phyloP scores from a whole-genome alignment of 1,284 basidiomycete genomes.

The Ustilago crameri region DNA sequence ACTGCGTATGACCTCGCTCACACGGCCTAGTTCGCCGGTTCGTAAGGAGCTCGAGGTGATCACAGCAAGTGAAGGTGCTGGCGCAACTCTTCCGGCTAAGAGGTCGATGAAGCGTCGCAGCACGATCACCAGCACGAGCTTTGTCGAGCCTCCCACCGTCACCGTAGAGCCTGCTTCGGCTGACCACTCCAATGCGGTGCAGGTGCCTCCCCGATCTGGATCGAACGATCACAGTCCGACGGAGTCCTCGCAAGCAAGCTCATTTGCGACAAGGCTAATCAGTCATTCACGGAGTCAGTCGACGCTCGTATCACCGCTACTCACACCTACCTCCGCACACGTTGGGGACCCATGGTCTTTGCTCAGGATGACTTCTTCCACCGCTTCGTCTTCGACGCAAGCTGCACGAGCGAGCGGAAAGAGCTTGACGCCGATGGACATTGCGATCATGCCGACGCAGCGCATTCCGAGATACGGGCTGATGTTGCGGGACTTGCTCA shows the following conservation, averaged over 20 bases:
- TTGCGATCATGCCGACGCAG: conserved; percentile 66
- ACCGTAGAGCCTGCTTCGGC: conserved; percentile 8
- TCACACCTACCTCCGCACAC: conserved; percentile 12
- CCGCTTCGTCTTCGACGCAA: neutral
- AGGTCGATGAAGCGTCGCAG: conserved; percentile 34
- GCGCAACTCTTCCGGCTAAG: conserved; percentile 13
- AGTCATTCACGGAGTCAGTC: conserved; percentile 38
- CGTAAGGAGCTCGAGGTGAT: neutral
- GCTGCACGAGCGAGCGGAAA: conserved; percentile 17
- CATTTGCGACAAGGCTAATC: conserved; percentile 7
- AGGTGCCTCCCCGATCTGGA: conserved; percentile 7
- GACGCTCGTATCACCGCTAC: conserved; percentile 18
- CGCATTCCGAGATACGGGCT: conserved; percentile 60
- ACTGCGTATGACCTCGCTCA: conserved; percentile 40
- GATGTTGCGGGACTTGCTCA: conserved; percentile 57
- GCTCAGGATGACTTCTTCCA: conserved; percentile 8
- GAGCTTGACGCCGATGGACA: conserved; percentile 58
- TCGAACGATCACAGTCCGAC: neutral
- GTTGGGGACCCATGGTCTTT: conserved; percentile 11
- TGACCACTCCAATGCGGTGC: conserved; percentile 12
- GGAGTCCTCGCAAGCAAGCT: neutral
- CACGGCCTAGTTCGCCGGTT: conserved; percentile 27
- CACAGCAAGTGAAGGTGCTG: neutral
- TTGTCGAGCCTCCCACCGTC: conserved; percentile 18
- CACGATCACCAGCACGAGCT: conserved; percentile 36